A percentile compares a stretch with the other conserved stretches of the same genome.
Evolutionary conservation across 768 basidiomycete genomes (phyloP).

Genomic region (Boletus insuetus): DNA sequence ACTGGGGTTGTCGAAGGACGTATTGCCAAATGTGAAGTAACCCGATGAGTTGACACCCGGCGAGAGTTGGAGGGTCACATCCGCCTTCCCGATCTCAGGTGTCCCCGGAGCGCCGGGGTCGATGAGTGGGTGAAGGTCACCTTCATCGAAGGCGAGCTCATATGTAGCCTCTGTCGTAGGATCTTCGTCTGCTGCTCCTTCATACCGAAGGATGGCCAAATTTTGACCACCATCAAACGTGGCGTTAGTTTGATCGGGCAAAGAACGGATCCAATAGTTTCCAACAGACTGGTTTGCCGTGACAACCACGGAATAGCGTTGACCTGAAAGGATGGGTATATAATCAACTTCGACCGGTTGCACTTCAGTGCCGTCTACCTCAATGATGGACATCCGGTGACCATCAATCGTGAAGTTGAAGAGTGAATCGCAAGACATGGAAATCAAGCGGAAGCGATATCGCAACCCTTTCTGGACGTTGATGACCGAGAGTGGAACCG

Average conservation of each 20-base stretch:
- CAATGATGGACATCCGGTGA: constrained; percentile 7
- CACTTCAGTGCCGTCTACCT: constrained; percentile 4
- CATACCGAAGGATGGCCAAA: constrained; percentile 2
- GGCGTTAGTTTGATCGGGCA: constrained; percentile 11
- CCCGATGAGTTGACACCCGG: neutral
- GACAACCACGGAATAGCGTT: constrained; percentile 28
- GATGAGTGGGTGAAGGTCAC: neutral
- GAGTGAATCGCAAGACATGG: neutral
- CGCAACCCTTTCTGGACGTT: neutral
- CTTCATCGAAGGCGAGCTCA: neutral
- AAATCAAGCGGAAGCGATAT: constrained; percentile 2
- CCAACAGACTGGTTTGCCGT: constrained; percentile 41
- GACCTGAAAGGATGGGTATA: neutral
- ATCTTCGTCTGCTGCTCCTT: neutral
- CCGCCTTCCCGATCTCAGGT: constrained; percentile 4
- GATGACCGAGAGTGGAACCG: neutral
- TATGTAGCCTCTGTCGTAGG: neutral
- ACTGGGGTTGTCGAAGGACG: constrained; percentile 29
- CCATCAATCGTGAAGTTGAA: constrained; percentile 10
- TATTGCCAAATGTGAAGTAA: neutral
- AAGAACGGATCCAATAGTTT: constrained; percentile 55
- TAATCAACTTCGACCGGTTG: neutral
- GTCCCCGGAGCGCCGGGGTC: neutral
- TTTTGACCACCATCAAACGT: constrained; percentile 2
- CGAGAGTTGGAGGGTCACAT: neutral